Percentiles rank a stretch among this genome's conserved stretches.
Conservation (phyloP, 208 protist genomes). For the Trypanosoma caninum region DNA sequence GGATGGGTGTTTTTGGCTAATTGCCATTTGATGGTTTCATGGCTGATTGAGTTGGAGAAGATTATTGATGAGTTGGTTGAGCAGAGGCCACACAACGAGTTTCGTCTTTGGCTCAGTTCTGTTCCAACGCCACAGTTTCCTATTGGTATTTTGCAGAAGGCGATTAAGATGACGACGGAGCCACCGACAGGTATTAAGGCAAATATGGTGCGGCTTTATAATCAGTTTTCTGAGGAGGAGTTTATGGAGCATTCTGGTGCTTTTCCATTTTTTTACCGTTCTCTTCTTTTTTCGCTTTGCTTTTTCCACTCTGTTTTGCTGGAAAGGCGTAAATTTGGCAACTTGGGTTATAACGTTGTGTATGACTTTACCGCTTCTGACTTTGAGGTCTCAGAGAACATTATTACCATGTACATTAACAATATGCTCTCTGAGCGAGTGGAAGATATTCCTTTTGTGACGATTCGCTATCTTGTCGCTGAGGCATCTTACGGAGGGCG, state of each 20-base stretch:
- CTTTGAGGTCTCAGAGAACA: conserved; percentile 94
- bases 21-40: conserved; percentile 98
- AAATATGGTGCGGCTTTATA: conserved; percentile 97
- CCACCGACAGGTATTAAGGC: conserved; percentile 97
- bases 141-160: conserved; percentile 94
- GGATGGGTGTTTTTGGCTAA: conserved; percentile 98
- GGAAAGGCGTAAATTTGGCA: conserved; percentile 98
- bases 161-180: conserved; percentile 99
- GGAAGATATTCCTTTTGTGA: conserved; percentile 95
- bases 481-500: conserved; percentile 98
- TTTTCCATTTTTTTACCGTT: conserved; percentile 92
- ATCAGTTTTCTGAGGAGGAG: conserved; percentile 86
- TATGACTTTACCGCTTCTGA: conserved; percentile 99
- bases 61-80: conserved; percentile 93
- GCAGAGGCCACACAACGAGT: conserved; percentile 93
- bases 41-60: conserved; percentile 96
- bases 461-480: conserved; percentile 97
- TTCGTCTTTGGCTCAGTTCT: conserved; percentile 98
- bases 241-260: conserved; percentile 71
- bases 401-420: conserved; percentile 89
- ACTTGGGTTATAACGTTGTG: conserved; percentile 97
- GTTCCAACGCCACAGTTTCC: conserved; percentile 96
- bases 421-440: conserved; percentile 65
- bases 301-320: conserved; percentile 98
- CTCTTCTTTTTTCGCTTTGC: conserved; percentile 95